Percentiles rank a stretch among this genome's conserved stretches.
phyloP scores from a whole-genome alignment of 2,329 filamentous ascomycete genomes.

The Neurospora sp. region DNA sequence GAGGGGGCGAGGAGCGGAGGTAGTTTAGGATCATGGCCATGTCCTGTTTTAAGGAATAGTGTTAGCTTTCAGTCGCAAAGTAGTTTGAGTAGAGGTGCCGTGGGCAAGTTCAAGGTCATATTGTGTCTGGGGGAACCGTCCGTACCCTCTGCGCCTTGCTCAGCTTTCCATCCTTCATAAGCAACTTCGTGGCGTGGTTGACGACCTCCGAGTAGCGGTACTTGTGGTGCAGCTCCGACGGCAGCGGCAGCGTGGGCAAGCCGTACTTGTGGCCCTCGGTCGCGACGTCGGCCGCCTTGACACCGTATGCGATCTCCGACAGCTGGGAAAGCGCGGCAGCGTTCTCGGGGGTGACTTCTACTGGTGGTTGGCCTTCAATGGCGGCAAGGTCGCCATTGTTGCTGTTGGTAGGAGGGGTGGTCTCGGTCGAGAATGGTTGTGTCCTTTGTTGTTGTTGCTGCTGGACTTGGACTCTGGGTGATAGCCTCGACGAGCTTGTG shows the following conservation, averaged over 20 bases:
- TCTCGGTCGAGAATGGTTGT: neutral
- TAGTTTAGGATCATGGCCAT: slow-evolving; percentile 74
- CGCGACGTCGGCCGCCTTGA: slow-evolving; percentile 21
- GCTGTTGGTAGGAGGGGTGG: neutral
- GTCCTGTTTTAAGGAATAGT: slow-evolving; percentile 43
- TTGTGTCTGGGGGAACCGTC: slow-evolving; percentile 15
- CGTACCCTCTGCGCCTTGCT: slow-evolving; percentile 76
- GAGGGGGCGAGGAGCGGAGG: slow-evolving; percentile 75
- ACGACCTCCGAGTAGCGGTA: slow-evolving; percentile 79
- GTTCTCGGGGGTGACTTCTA: slow-evolving; percentile 32
- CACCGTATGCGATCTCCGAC: slow-evolving; percentile 23
- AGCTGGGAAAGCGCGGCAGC: slow-evolving; percentile 30
- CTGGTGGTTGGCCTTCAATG: neutral
- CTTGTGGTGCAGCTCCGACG: slow-evolving; percentile 54
- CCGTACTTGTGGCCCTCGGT: slow-evolving; percentile 64
- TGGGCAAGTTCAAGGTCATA: neutral
- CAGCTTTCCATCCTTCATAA: slow-evolving; percentile 90
- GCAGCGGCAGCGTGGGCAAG: slow-evolving; percentile 56
- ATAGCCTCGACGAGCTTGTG: neutral
- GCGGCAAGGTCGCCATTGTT: slow-evolving; percentile 5
- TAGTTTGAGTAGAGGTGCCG: neutral
- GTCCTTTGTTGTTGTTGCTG: slow-evolving; percentile 4
- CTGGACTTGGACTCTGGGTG: slow-evolving; percentile 5
- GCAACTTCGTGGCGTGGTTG: slow-evolving; percentile 74
- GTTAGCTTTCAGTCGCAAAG: slow-evolving; percentile 8